Conservation (phyloP, 1,139 yeast species). For the Nematodospora anomalae region DNA sequence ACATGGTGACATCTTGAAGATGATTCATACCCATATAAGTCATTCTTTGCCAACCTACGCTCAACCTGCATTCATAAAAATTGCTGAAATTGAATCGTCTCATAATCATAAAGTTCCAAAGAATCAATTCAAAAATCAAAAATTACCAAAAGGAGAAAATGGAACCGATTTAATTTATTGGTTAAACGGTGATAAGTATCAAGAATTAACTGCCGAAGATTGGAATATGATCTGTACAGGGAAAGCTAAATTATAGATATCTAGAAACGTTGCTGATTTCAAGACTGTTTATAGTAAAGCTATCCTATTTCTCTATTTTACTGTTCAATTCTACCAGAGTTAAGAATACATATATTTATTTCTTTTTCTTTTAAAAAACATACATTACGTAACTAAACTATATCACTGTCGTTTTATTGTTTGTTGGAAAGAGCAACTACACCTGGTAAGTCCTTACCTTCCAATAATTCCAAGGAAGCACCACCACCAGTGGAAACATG, state of each 20-base stretch:
- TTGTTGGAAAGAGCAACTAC: slow-evolving; percentile 84
- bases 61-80: slow-evolving; percentile 77
- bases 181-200: slow-evolving; percentile 59
- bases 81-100: slow-evolving; percentile 60
- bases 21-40: slow-evolving; percentile 36
- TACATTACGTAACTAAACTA: no score
- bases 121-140: slow-evolving; percentile 71
- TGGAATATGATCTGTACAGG: slow-evolving; percentile 57
- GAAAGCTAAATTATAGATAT: slow-evolving; percentile 33
- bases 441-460: slow-evolving; percentile 98
- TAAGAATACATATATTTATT: no score
- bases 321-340: no score
- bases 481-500: slow-evolving; percentile 99
- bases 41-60: slow-evolving; percentile 79
- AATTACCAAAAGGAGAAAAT: slow-evolving; percentile 68
- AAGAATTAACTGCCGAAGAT: slow-evolving; percentile 53
- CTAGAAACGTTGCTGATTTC: background rate
- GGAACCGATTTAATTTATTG: slow-evolving; percentile 68
- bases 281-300: no score
- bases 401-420: no score
- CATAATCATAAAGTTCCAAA: slow-evolving; percentile 90
- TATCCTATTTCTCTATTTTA: no score
- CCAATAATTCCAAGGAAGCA: slow-evolving; percentile 95
- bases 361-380: no score
- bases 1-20: slow-evolving; percentile 31